phyloP scores from a whole-genome alignment of 495 filamentous ascomycete species.

The Evansstolkia leycettana region DNA sequence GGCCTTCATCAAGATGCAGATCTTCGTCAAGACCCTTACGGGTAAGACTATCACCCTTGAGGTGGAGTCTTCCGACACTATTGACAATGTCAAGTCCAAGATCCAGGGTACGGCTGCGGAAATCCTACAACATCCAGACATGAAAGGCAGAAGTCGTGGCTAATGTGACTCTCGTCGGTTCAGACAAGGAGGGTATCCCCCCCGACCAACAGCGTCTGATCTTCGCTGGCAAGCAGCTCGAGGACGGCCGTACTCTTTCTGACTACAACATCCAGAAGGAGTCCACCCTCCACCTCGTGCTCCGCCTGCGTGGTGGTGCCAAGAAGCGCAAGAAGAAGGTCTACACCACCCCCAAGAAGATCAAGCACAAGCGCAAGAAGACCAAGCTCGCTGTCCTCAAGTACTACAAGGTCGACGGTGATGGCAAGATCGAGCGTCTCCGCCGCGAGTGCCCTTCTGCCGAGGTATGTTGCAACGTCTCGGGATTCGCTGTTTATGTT shows the following conservation, averaged over 20 bases:
- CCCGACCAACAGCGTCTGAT: constrained; percentile 99
- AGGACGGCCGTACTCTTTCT: constrained; percentile 96
- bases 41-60: constrained; percentile 99
- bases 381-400: constrained; percentile 99
- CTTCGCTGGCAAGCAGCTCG: constrained; percentile 99
- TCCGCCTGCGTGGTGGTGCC: constrained; percentile 87
- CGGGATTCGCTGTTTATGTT: background rate
- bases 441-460: constrained; percentile 90
- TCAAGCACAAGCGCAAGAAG: constrained; percentile 99
- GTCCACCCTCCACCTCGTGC: constrained; percentile 95
- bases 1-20: constrained; percentile 76
- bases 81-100: constrained; percentile 99
- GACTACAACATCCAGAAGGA: constrained; percentile 99
- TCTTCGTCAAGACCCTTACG: constrained; percentile 99
- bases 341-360: constrained; percentile 99
- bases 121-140: too few relatives aligned
- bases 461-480: constrained; percentile 50
- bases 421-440: constrained; percentile 99
- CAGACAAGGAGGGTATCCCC: constrained; percentile 99
- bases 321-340: constrained; percentile 99
- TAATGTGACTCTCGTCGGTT: constrained; percentile 5
- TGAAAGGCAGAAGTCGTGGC: too few relatives aligned
- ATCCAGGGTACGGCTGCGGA: constrained; percentile 52
- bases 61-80: constrained; percentile 99
- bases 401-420: constrained; percentile 99